Conservation (phyloP, 768 basidiomycete genomes). For the Lanmaoa pseudosensibilis region DNA sequence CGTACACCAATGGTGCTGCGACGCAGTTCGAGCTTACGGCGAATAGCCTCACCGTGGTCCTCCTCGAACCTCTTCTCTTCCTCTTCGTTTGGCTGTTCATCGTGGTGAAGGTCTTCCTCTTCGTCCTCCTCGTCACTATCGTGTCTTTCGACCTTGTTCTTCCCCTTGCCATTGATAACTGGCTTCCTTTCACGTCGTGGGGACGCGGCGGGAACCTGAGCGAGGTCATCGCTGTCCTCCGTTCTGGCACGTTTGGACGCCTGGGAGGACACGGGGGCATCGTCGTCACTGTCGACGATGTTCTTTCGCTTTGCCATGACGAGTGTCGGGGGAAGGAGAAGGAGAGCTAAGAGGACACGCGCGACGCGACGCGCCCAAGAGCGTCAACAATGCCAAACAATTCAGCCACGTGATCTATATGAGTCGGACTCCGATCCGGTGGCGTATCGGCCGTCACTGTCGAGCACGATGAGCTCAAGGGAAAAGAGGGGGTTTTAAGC, state of each 20-base stretch:
- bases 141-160: constrained; percentile 28
- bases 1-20: constrained; percentile 40
- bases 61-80: constrained; percentile 70
- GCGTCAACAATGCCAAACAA: constrained; percentile 27
- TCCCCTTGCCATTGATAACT: constrained; percentile 35
- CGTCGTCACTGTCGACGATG: constrained; percentile 44
- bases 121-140: constrained; percentile 33
- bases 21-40: constrained; percentile 50
- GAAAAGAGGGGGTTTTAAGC: background rate
- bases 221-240: constrained; percentile 38
- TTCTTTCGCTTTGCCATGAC: constrained; percentile 59
- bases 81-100: constrained; percentile 44
- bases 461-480: background rate
- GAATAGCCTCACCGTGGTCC: constrained; percentile 55
- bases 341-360: constrained; percentile 10
- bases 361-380: constrained; percentile 30
- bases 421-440: background rate
- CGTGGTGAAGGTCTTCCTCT: constrained; percentile 36
- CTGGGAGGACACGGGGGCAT: constrained; percentile 32
- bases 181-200: constrained; percentile 29
- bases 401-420: constrained; percentile 1
- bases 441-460: background rate
- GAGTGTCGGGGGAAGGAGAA: background rate
- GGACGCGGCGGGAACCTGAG: constrained; percentile 17
- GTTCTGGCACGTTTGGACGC: constrained; percentile 46